phyloP scores from a whole-genome alignment of 2,329 filamentous ascomycete genomes.

The Beauveria rudraprayagi region DNA sequence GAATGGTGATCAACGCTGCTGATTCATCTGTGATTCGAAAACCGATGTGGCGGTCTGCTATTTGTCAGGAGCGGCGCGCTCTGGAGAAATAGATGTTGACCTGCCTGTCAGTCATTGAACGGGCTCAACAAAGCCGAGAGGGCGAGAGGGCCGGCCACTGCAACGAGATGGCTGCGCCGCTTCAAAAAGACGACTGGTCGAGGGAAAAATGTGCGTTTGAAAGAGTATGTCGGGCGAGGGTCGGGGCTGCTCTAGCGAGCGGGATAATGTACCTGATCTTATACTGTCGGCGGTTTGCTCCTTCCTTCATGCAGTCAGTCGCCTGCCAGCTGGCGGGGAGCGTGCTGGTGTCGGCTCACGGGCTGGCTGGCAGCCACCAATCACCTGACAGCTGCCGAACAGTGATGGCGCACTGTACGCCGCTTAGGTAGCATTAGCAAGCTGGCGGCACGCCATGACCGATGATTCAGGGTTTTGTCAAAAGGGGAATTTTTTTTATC shows the following conservation, averaged over 20 bases:
- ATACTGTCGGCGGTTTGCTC: not conserved
- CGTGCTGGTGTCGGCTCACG: not conserved
- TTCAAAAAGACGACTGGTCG: not conserved
- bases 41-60: not conserved
- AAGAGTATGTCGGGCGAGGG: not conserved
- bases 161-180: not conserved
- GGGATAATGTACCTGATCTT: not conserved
- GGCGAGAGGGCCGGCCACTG: not conserved
- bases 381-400: slow-evolving; percentile 2
- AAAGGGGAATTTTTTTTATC: too few species aligned
- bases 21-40: not conserved
- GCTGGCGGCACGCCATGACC: too few species aligned
- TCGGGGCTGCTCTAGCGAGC: not conserved
- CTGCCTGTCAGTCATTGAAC: not conserved
- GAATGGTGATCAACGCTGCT: not conserved
- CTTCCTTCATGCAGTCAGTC: not conserved
- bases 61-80: not conserved
- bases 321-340: not conserved
- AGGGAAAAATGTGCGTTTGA: not conserved
- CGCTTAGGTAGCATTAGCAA: too few species aligned
- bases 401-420: not conserved
- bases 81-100: not conserved
- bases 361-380: slow-evolving; percentile 1
- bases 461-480: too few species aligned
- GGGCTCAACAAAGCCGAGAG: not conserved